Percentiles rank a stretch among this genome's conserved stretches.
Evolutionary conservation across 345 rosid genomes (phyloP).

Genomic region (Microthlaspi erraticum): DNA sequence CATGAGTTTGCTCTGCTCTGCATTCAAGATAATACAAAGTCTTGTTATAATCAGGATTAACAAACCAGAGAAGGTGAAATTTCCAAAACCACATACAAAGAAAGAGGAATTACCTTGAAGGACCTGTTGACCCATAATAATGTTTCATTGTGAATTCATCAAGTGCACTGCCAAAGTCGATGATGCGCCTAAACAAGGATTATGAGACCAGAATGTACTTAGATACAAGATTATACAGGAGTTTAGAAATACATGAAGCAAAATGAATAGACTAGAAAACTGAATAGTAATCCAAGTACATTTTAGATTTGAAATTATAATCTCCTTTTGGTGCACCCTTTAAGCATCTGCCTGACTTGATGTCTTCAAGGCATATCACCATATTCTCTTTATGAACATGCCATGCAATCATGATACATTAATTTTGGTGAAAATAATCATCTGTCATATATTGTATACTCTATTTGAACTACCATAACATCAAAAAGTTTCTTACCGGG

Average conservation of each 20-base stretch:
- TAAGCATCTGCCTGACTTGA: constrained; percentile 73
- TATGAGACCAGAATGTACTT: constrained; percentile 31
- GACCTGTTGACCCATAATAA: constrained; percentile 79
- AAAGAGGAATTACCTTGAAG: constrained; percentile 69
- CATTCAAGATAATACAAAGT: constrained; percentile 33
- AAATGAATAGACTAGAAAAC: constrained; percentile 32
- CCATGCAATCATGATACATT: constrained; percentile 30
- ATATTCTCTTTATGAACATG: constrained; percentile 74
- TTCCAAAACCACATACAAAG: constrained; percentile 14
- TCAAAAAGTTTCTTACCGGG: constrained; percentile 67
- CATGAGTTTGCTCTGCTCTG: constrained; percentile 91
- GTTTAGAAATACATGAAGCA: constrained; percentile 16
- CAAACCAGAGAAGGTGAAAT: constrained; percentile 17
- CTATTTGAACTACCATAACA: constrained; percentile 24
- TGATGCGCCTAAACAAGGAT: constrained; percentile 69
- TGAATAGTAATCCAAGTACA: constrained; percentile 50
- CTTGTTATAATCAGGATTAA: constrained; percentile 13
- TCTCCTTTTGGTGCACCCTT: constrained; percentile 65
- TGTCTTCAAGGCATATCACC: constrained; percentile 93
- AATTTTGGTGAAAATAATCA: constrained; percentile 25
- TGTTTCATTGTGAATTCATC: constrained; percentile 86
- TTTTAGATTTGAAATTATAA: constrained; percentile 62
- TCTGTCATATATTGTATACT: constrained; percentile 23
- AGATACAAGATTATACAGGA: constrained; percentile 8
- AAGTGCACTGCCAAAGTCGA: constrained; percentile 95